A percentile compares a stretch with the other conserved stretches of the same genome.
These are phyloP conservation scores for Astrothelium subdiscretum DNA, from an alignment of 495 filamentous ascomycete genomes.

Conservation along the genomic window DNA sequence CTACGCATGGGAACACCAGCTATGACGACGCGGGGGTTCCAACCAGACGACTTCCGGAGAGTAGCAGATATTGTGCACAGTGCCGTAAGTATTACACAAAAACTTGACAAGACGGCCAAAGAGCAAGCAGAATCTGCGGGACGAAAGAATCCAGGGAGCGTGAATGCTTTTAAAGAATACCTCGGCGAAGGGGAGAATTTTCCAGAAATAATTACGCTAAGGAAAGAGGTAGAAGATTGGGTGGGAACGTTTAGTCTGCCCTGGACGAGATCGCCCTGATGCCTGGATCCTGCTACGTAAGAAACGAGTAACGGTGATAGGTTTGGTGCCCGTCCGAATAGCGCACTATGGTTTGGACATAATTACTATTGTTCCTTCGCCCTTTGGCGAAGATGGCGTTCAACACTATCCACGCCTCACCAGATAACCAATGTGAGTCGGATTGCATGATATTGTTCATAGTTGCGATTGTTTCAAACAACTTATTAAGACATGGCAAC, in stretches of 20 bases:
- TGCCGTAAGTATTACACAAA: slow-evolving; percentile 71
- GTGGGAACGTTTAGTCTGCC: slow-evolving; percentile 84
- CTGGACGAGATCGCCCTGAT: slow-evolving; percentile 44
- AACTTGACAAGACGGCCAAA: slow-evolving; percentile 68
- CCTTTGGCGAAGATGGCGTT: not conserved
- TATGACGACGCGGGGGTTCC: slow-evolving; percentile 93
- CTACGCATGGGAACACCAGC: slow-evolving; percentile 93
- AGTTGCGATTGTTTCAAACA: not conserved
- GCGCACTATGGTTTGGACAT: not conserved
- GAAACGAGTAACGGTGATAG: not conserved
- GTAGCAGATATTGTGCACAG: slow-evolving; percentile 93
- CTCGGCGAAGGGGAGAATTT: slow-evolving; percentile 73
- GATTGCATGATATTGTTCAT: not conserved
- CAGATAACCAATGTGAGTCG: not conserved
- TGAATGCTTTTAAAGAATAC: slow-evolving; percentile 78
- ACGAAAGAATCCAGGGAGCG: slow-evolving; percentile 62
- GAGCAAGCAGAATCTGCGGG: slow-evolving; percentile 66
- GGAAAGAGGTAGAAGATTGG: slow-evolving; percentile 91
- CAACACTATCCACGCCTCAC: not conserved
- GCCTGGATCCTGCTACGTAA: not conserved
- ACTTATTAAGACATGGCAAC: too few species aligned
- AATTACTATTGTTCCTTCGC: not conserved
- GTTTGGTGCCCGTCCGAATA: not conserved
- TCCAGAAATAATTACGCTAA: slow-evolving; percentile 73
- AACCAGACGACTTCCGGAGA: slow-evolving; percentile 72